These are phyloP conservation scores for Priceomyces melissophilus DNA, from an alignment of 805 yeast species.

Conservation along the genomic window DNA sequence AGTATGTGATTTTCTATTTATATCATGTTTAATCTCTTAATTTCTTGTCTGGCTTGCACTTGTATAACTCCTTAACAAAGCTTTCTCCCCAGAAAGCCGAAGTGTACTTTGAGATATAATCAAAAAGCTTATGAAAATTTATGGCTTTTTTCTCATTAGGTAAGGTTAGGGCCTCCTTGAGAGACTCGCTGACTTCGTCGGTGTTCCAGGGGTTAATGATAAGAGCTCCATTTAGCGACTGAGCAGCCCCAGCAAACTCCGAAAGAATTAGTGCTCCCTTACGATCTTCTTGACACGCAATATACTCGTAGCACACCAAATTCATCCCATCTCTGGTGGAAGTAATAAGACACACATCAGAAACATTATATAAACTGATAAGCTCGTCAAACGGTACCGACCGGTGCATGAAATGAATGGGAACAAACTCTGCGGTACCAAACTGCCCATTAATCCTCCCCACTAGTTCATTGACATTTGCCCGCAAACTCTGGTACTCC, in stretches of 20 bases:
- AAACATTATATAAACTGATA: conserved; percentile 76
- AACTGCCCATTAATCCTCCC: conserved; percentile 95
- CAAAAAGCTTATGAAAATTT: conserved; percentile 80
- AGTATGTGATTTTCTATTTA: not conserved
- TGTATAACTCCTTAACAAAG: conserved; percentile 81
- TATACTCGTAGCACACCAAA: conserved; percentile 91
- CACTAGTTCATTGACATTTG: conserved; percentile 92
- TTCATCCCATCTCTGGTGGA: conserved; percentile 99
- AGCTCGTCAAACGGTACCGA: conserved; percentile 88
- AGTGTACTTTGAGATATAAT: conserved; percentile 88
- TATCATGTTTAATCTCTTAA: not conserved
- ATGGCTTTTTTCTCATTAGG: conserved; percentile 75
- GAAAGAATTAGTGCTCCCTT: conserved; percentile 85
- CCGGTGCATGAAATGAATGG: conserved; percentile 94
- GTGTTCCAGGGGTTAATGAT: conserved; percentile 98
- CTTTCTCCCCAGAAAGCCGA: conserved; percentile 97
- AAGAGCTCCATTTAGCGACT: conserved; percentile 88
- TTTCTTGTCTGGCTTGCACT: conserved; percentile 13
- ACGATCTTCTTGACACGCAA: conserved; percentile 86
- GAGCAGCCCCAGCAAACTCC: conserved; percentile 99
- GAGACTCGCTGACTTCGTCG: conserved; percentile 84
- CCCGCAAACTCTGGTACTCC: conserved; percentile 89
- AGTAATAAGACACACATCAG: conserved; percentile 89
- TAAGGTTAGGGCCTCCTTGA: conserved; percentile 80
- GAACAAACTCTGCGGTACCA: conserved; percentile 96